A percentile compares a stretch with the other conserved stretches of the same genome.
phyloP scores from a whole-genome alignment of 2,329 filamentous ascomycete species.

The Knoxdaviesia proteae region DNA sequence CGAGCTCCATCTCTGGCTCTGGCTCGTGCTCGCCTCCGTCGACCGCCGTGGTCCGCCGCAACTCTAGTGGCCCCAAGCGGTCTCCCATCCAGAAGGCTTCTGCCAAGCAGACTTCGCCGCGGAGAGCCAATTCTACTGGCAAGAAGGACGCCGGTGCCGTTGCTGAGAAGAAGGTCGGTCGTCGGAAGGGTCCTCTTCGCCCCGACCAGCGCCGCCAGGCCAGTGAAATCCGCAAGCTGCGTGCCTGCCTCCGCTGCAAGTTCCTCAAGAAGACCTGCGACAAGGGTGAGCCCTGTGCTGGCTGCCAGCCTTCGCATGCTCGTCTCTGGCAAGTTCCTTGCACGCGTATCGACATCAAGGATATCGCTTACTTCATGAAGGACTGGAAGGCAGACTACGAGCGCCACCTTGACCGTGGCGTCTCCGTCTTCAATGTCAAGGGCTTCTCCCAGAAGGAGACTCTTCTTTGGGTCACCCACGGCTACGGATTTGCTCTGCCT shows the following conservation, averaged over 20 bases:
- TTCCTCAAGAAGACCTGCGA: slow-evolving; percentile 99
- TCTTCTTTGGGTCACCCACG: slow-evolving; percentile 82
- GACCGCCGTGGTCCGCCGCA: slow-evolving; percentile 40
- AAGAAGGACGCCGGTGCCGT: slow-evolving; percentile 55
- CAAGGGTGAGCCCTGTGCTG: slow-evolving; percentile 87
- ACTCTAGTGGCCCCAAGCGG: slow-evolving; percentile 43
- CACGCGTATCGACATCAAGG: slow-evolving; percentile 96
- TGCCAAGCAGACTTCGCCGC: slow-evolving; percentile 42
- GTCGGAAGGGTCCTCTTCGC: slow-evolving; percentile 70
- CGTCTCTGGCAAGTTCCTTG: slow-evolving; percentile 94
- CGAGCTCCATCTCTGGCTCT: slow-evolving; percentile 37
- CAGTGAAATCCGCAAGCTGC: slow-evolving; percentile 85
- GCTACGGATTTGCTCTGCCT: slow-evolving; percentile 80
- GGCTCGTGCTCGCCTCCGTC: slow-evolving; percentile 40
- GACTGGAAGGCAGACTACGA: slow-evolving; percentile 97
- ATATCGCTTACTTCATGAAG: slow-evolving; percentile 97
- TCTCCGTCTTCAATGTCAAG: slow-evolving; percentile 90
- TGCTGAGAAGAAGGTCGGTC: slow-evolving; percentile 78
- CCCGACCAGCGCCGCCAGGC: slow-evolving; percentile 93
- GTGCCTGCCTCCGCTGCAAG: slow-evolving; percentile 88
- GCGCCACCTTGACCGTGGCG: slow-evolving; percentile 66
- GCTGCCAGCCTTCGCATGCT: slow-evolving; percentile 88
- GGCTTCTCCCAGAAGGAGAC: slow-evolving; percentile 49
- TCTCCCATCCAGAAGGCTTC: slow-evolving; percentile 51
- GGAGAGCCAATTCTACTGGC: slow-evolving; percentile 49